Base-by-base conservation (phyloP, 768 basidiomycete genomes). In the Multifurca ochricompacta region DNA sequence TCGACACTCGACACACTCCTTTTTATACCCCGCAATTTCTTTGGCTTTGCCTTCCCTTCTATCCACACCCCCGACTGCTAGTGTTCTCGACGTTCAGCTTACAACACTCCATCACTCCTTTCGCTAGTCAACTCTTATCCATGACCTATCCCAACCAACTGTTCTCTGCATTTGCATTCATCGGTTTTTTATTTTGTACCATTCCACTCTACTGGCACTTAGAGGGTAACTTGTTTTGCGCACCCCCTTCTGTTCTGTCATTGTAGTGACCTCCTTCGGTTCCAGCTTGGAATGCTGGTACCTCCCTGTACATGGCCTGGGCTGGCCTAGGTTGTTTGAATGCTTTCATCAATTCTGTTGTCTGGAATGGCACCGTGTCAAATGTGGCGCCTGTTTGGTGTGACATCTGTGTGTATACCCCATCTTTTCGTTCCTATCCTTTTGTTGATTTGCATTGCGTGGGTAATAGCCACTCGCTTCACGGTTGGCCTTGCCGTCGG, bases 231-330 rank as follows among this genome's bases (percentile, higher is more conserved):
- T 23, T 14, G 19, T 34, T 9, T n/a, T 16, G 18, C 4, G 27
- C 3, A 7, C n/a, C 21, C 8, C 14, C 7, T 1, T 8, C 9
- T 25, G n/a, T 23, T 10, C 16, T n/a, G 27, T 19, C 25, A 16
- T 19, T 34, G 6, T 23, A 48, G 34, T 47, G 18, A 23, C 18
- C 27, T 19, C 14, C 32, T 25, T 48, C 7, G 28, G 16, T 25
- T 36, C 43, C 30, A 73, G 81, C 81, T 18, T 80, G 77, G 77
- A 85, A 87, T 65, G 74, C 79, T 11, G 86, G 85, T 30, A 88
- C 87, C 10, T 80, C 84, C 54, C 69, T 80, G 32, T 83, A 77
- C 70, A 88, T 91, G 69, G 56, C 71, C 40, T 91, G 87, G 88
- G 73, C 74, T 18, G 78, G 74, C 2, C 51, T 79, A 11, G 71